These are phyloP conservation scores for Tephrocybe sp. DNA, from an alignment of 768 basidiomycete species.

Conservation along the genomic window DNA sequence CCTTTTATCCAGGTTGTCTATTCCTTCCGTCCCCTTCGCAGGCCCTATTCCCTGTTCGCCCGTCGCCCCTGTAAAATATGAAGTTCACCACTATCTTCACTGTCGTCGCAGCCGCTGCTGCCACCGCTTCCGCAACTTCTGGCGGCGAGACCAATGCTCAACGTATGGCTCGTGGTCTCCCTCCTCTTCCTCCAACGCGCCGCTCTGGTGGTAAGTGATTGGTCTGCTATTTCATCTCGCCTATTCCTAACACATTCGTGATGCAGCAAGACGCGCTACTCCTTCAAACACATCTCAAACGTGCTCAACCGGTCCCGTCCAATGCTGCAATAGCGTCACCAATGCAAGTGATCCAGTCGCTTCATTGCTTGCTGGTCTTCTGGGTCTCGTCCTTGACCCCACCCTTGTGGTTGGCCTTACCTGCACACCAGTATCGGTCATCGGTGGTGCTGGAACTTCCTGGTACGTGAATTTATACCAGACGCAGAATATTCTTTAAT, in stretches of 20 bases:
- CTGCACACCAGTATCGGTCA: conserved; percentile 30
- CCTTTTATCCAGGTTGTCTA: conserved; percentile 9
- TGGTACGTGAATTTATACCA: conserved; percentile 24
- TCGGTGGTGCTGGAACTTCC: conserved; percentile 29
- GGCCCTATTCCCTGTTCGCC: conserved; percentile 7
- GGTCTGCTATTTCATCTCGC: not conserved
- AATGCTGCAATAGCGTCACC: conserved; percentile 39
- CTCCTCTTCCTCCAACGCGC: conserved; percentile 43
- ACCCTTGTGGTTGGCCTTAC: conserved; percentile 28
- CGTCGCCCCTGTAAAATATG: conserved; percentile 25
- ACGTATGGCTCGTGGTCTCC: conserved; percentile 50
- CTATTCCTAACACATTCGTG: not conserved
- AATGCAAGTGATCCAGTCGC: conserved; percentile 14
- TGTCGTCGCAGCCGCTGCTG: conserved; percentile 33
- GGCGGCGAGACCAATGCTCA: conserved; percentile 44
- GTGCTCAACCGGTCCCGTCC: conserved; percentile 41
- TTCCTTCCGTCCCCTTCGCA: conserved; percentile 9
- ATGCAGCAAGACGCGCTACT: conserved; percentile 28
- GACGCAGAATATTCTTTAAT: not conserved
- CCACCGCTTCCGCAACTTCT: conserved; percentile 31
- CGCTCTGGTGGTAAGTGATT: conserved; percentile 29
- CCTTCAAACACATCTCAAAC: conserved; percentile 33
- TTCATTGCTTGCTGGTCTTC: conserved; percentile 22
- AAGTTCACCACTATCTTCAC: conserved; percentile 39
- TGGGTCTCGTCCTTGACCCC: conserved; percentile 27